These are phyloP conservation scores for Ilyonectria destructans DNA, from an alignment of 2,329 filamentous ascomycete genomes.

Conservation along the genomic window DNA sequence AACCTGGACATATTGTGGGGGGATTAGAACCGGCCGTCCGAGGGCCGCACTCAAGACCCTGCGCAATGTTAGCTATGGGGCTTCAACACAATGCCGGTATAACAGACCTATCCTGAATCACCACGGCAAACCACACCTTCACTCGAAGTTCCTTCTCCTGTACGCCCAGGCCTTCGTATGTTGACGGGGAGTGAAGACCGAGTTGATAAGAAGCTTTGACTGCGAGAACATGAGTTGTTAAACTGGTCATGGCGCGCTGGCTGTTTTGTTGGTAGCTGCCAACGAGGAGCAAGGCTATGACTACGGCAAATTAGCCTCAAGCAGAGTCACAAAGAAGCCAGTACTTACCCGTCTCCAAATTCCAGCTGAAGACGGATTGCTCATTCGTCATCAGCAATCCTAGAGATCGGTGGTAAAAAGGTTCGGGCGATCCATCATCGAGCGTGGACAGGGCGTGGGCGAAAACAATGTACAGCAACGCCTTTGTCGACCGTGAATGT, in stretches of 20 bases:
- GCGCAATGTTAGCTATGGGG: background rate
- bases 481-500: conserved; percentile 32
- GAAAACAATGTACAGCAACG: conserved; percentile 50
- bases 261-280: conserved; percentile 55
- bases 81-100: background rate
- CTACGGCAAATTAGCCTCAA: conserved; percentile 27
- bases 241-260: conserved; percentile 54
- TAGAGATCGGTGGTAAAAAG: conserved; percentile 49
- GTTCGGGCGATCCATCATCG: conserved; percentile 42
- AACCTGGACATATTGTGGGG: conserved; percentile 26
- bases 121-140: conserved; percentile 51
- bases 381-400: conserved; percentile 45
- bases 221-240: conserved; percentile 50
- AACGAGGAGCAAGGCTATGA: conserved; percentile 53
- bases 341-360: conserved; percentile 38
- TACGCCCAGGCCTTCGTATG: conserved; percentile 42
- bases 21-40: conserved; percentile 24
- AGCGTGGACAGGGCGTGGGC: conserved; percentile 48
- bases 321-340: background rate
- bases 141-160: conserved; percentile 49
- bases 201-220: conserved; percentile 55
- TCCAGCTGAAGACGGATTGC: conserved; percentile 42
- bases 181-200: conserved; percentile 52
- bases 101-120: conserved; percentile 50
- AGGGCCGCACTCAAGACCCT: conserved; percentile 22